These are phyloP conservation scores for Litsea cubeba DNA, from an alignment of 164 flowering plant species.

Conservation along the genomic window DNA sequence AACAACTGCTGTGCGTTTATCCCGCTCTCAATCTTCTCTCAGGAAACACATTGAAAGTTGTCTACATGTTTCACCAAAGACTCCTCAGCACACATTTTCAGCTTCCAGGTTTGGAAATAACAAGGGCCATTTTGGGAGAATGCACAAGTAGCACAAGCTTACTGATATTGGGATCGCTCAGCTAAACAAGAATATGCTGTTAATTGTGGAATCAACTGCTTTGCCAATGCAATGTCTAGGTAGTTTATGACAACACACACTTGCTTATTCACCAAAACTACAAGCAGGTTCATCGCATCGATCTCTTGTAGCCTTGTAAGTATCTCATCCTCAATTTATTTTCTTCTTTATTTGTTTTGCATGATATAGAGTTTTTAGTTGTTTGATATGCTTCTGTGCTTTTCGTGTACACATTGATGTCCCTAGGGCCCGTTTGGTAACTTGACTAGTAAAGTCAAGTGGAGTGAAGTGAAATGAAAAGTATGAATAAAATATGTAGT, in stretches of 20 bases:
- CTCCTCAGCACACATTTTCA: background rate
- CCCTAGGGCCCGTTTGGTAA: too few species aligned
- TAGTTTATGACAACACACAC: background rate
- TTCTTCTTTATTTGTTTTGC: too few species aligned
- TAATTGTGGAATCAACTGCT: background rate
- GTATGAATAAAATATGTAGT: too few species aligned
- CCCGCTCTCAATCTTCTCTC: background rate
- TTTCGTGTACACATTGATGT: too few species aligned
- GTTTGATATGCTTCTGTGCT: too few species aligned
- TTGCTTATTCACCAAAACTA: background rate
- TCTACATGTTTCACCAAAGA: background rate
- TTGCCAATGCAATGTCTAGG: background rate
- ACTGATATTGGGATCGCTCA: background rate
- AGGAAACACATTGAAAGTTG: background rate
- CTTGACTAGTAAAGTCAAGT: too few species aligned
- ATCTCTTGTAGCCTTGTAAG: background rate
- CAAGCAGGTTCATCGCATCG: background rate
- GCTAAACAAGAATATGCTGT: background rate
- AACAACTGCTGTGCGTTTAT: background rate
- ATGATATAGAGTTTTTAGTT: too few species aligned
- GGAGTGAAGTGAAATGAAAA: too few species aligned
- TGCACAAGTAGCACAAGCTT: background rate
- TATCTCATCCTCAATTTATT: background rate
- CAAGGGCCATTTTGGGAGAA: background rate
- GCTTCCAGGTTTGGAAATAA: background rate